These are phyloP conservation scores for Dactylellina haptotyla DNA, from an alignment of 2,329 filamentous ascomycete genomes.

Conservation along the genomic window DNA sequence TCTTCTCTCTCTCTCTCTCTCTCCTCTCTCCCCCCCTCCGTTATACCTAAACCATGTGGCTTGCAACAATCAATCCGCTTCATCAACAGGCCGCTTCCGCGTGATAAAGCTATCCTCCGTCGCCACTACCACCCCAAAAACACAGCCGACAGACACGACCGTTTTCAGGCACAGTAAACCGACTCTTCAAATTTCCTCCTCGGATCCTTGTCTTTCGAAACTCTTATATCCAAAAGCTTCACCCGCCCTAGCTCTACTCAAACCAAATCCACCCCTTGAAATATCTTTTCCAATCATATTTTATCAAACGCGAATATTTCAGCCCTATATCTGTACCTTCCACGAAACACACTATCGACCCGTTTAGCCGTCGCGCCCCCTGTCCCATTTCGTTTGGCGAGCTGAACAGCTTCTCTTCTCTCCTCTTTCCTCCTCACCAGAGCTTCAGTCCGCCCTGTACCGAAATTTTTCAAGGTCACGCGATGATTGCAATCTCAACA, in stretches of 20 bases:
- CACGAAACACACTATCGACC: background rate
- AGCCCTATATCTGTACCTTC: constrained; percentile 1
- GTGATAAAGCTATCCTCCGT: constrained; percentile 17
- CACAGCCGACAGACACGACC: too few species aligned
- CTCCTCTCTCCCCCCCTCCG: background rate
- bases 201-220: background rate
- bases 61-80: constrained; percentile 33
- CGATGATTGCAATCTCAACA: constrained; percentile 54
- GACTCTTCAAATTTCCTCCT: background rate
- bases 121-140: too few species aligned
- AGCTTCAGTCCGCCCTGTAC: constrained; percentile 10
- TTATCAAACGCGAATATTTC: background rate
- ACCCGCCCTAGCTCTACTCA: too few species aligned
- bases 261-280: too few species aligned
- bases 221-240: too few species aligned
- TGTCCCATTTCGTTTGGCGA: constrained; percentile 20
- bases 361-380: constrained; percentile 40
- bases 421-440: constrained; percentile 7
- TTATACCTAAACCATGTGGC: constrained; percentile 35
- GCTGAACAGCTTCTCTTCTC: constrained; percentile 17
- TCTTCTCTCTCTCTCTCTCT: constrained; percentile 3
- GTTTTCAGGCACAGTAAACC: too few species aligned
- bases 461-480: constrained; percentile 32
- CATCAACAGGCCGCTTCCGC: constrained; percentile 22
- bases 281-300: background rate